Evolutionary conservation across 768 basidiomycete genomes (phyloP).

Genomic region (Mycena filopes): DNA sequence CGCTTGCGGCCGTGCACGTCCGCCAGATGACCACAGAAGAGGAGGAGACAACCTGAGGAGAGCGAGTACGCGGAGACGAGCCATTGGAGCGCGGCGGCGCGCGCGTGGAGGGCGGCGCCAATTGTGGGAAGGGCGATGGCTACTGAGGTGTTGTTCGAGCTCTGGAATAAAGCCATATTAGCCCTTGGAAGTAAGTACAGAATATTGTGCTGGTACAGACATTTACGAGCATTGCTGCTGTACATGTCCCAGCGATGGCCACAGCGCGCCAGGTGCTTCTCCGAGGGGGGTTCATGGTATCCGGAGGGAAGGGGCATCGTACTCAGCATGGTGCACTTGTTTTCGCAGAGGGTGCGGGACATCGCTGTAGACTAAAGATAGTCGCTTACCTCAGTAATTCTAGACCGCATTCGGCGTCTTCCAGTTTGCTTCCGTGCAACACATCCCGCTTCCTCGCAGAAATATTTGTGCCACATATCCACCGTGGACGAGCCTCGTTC

Average conservation of each 20-base stretch:
- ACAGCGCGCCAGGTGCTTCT: constrained; percentile 38
- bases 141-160: constrained; percentile 56
- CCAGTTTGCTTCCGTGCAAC: no score
- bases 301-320: no score
- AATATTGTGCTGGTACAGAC: constrained; percentile 38
- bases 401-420: no score
- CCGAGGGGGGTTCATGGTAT: no score
- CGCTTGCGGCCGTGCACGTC: constrained; percentile 83
- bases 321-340: no score
- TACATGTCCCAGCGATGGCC: constrained; percentile 49
- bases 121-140: constrained; percentile 65
- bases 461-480: no score
- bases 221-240: constrained; percentile 52
- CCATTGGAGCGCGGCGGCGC: constrained; percentile 71
- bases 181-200: no score
- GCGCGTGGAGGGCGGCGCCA: constrained; percentile 60
- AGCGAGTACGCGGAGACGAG: constrained; percentile 73
- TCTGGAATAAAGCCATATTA: constrained; percentile 40
- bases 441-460: no score
- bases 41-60: constrained; percentile 79
- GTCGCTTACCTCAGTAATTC: no score
- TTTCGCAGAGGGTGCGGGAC: no score
- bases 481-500: no score
- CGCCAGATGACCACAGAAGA: constrained; percentile 82
- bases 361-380: no score